phyloP scores from a whole-genome alignment of 768 basidiomycete genomes.

The Boletus sp. region DNA sequence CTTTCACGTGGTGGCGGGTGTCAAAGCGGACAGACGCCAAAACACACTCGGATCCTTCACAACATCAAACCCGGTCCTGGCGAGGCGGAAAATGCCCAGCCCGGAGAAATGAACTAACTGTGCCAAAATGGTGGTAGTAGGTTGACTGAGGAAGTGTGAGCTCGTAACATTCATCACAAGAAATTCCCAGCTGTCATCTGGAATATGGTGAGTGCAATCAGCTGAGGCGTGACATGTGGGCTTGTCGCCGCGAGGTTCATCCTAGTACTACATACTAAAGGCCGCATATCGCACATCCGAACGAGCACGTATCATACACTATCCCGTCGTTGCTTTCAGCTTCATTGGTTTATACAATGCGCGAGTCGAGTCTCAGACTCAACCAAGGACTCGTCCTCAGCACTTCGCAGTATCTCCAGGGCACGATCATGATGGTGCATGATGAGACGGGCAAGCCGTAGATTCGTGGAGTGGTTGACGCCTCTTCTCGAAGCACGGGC shows the following conservation, averaged over 20 bases:
- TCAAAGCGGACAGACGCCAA: slow-evolving; percentile 28
- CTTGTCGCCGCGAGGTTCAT: background rate
- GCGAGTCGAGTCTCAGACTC: slow-evolving; percentile 28
- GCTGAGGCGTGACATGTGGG: slow-evolving; percentile 8
- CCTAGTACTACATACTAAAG: background rate
- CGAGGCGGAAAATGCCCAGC: slow-evolving; percentile 14
- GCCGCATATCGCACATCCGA: background rate
- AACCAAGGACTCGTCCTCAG: slow-evolving; percentile 20
- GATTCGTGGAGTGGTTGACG: slow-evolving; percentile 14
- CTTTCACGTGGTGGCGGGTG: slow-evolving; percentile 31
- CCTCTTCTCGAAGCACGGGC: slow-evolving; percentile 32
- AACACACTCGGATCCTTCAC: slow-evolving; percentile 27
- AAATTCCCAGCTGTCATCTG: slow-evolving; percentile 24
- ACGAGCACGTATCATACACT: background rate
- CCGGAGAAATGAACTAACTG: slow-evolving; percentile 21
- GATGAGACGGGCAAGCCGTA: slow-evolving; percentile 32
- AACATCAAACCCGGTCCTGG: slow-evolving; percentile 27
- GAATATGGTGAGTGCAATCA: slow-evolving; percentile 1
- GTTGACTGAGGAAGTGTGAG: slow-evolving; percentile 21
- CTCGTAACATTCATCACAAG: slow-evolving; percentile 26
- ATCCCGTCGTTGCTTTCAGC: background rate
- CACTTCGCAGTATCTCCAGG: slow-evolving; percentile 21
- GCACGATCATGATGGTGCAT: slow-evolving; percentile 31
- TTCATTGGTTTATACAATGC: slow-evolving; percentile 32
- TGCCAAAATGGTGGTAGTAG: slow-evolving; percentile 20